Evolutionary conservation across 2,329 filamentous ascomycete species (phyloP), one percentile per base, ranked within the genome.

Genomic region (Pseudogymnoascus sp.): DNA sequence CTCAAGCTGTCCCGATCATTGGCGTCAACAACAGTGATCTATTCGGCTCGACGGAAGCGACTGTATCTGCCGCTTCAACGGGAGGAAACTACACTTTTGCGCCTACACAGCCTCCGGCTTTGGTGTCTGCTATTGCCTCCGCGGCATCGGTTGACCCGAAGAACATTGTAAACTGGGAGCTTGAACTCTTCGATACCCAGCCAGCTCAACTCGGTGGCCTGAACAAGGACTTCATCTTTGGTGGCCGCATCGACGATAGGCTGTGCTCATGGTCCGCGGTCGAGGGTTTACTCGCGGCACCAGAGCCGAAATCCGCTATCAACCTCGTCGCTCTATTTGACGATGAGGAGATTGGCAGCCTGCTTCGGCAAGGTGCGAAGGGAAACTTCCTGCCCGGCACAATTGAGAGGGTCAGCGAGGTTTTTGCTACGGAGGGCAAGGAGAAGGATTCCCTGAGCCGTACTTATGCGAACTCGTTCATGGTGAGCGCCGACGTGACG

Each of bases 271-370:
- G 91, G 87, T 86, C 92, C 6, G 93, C 94, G 6, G 82, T 97
- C 60, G 87, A 92, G 74, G 92, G 86, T 3, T 85, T 99, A 0
- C 80, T 97, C 28, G 78, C 83, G 4, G 78, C 80, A 33, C 68
- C 75, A 23, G 78, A 82, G 1, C 73, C 78, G 8, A 83, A 88
- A 64, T 82, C 86, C n/a, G 83, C 88, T 61, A 86, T 97, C 75
- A 95, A 95, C 76, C 81, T 97, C 62, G 90, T 94, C 36, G 92
- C 89, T n/a, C 87, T 97, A 69, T 97, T 97, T 71, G 94, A 97
- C 72, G 90, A 97, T 70, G 94, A 99, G 75, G 94, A 99, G 75
- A 96, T 99, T 65, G 94, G 94, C 64, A 95, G 90, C 25, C 81
- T 91, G 7, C 84, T 97, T 60, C 89, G 93, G 62, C 93, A 97